These are phyloP conservation scores for Brassica rapa DNA, from an alignment of 345 rosid genomes.

Conservation along the genomic window DNA sequence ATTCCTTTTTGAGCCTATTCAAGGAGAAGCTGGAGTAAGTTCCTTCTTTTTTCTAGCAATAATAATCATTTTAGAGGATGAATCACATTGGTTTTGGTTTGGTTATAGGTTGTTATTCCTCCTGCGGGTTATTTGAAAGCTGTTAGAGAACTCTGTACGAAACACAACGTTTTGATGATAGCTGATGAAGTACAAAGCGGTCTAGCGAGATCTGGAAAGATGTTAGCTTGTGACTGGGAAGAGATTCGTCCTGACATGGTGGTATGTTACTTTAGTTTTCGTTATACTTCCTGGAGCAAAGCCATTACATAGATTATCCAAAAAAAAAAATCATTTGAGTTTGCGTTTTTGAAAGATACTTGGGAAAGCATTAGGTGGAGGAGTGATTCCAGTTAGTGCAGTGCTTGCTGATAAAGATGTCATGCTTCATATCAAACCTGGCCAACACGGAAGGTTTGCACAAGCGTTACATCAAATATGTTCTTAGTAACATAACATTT, in stretches of 20 bases:
- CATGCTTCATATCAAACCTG: slow-evolving; percentile 93
- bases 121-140: slow-evolving; percentile 69
- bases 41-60: background rate
- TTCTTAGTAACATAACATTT: slow-evolving; percentile 2
- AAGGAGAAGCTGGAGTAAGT: slow-evolving; percentile 96
- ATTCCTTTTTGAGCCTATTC: slow-evolving; percentile 81
- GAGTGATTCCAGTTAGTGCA: slow-evolving; percentile 92
- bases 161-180: slow-evolving; percentile 82
- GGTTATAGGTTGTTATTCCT: background rate
- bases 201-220: slow-evolving; percentile 78
- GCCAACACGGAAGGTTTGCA: slow-evolving; percentile 92
- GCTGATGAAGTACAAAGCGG: slow-evolving; percentile 98
- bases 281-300: background rate
- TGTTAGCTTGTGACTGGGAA: slow-evolving; percentile 98
- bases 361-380: slow-evolving; percentile 98
- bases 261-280: slow-evolving; percentile 49
- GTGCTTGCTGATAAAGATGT: slow-evolving; percentile 86
- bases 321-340: background rate
- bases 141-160: slow-evolving; percentile 82
- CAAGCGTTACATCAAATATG: background rate
- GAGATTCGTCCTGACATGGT: slow-evolving; percentile 84
- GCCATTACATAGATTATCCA: slow-evolving; percentile 7
- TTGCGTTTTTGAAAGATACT: slow-evolving; percentile 51
- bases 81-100: background rate
- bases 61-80: background rate